Conservation (phyloP, 192 early-diverging fungal genomes). For the Lobosporangium transversale region DNA sequence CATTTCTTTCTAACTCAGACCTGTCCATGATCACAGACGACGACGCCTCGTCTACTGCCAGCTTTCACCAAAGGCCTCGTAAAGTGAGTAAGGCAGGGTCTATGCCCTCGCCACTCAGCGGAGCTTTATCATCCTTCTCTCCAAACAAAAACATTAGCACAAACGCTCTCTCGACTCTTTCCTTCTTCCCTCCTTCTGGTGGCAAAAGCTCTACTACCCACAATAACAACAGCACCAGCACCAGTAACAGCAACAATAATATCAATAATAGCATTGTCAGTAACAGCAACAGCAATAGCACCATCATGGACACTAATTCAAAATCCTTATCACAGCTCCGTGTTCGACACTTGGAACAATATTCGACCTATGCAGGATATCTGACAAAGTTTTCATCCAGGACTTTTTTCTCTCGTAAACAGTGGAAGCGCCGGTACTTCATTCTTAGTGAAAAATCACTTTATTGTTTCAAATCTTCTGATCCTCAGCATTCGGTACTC, state of each 20-base stretch:
- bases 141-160: constrained; percentile 8
- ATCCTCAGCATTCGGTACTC: constrained; percentile 37
- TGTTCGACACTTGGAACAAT: constrained; percentile 39
- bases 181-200: constrained; percentile 13
- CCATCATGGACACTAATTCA: neutral
- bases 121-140: constrained; percentile 7
- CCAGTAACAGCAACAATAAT: neutral
- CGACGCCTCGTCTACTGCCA: constrained; percentile 41
- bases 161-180: constrained; percentile 13
- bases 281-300: neutral
- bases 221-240: neutral
- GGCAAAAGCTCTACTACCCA: constrained; percentile 7
- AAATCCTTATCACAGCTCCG: constrained; percentile 23
- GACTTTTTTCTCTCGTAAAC: constrained; percentile 52
- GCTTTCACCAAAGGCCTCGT: constrained; percentile 34
- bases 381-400: constrained; percentile 50
- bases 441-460: constrained; percentile 47
- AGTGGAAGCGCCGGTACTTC: constrained; percentile 57
- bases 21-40: constrained; percentile 35
- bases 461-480: constrained; percentile 57
- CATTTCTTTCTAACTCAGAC: constrained; percentile 7
- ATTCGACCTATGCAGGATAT: constrained; percentile 38
- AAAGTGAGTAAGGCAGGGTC: constrained; percentile 31
- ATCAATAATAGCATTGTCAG: too few relatives aligned
- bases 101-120: constrained; percentile 35